phyloP scores from a whole-genome alignment of 2,329 filamentous ascomycete species.

The Fusarium coicis region DNA sequence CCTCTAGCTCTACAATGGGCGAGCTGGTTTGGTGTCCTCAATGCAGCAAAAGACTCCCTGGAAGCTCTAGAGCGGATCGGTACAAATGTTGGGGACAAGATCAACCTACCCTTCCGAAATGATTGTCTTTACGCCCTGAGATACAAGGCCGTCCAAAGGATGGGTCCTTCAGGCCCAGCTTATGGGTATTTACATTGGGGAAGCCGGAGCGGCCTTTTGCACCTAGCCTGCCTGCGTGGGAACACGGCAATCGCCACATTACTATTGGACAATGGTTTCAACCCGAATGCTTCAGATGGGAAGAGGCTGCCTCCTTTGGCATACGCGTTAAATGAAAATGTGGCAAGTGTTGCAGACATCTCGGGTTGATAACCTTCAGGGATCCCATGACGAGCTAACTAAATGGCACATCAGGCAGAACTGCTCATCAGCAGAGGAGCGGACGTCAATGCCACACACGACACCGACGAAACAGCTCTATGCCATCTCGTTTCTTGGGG shows the following conservation, averaged over 20 bases:
- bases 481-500: constrained; percentile 24
- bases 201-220: constrained; percentile 18
- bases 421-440: constrained; percentile 20
- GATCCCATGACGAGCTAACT: background rate
- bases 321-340: constrained; percentile 24
- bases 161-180: background rate
- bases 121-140: constrained; percentile 14
- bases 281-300: constrained; percentile 11
- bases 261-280: constrained; percentile 8
- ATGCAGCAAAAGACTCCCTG: constrained; percentile 19
- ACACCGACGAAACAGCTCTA: constrained; percentile 16
- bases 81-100: background rate
- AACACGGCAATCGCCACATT: constrained; percentile 27
- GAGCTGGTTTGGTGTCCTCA: constrained; percentile 30
- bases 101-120: constrained; percentile 14
- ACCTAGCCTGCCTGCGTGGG: constrained; percentile 31
- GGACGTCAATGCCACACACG: constrained; percentile 6
- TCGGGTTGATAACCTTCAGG: background rate
- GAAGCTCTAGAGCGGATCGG: background rate
- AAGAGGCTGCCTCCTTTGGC: constrained; percentile 13
- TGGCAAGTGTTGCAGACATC: constrained; percentile 13
- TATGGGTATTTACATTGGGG: constrained; percentile 23
- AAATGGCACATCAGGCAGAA: background rate
- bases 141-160: constrained; percentile 2
- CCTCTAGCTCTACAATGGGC: constrained; percentile 30